Percentiles rank a stretch among this genome's conserved stretches.
These are phyloP conservation scores for Backusella luteola DNA, from an alignment of 192 early-diverging fungal species.

Conservation along the genomic window DNA sequence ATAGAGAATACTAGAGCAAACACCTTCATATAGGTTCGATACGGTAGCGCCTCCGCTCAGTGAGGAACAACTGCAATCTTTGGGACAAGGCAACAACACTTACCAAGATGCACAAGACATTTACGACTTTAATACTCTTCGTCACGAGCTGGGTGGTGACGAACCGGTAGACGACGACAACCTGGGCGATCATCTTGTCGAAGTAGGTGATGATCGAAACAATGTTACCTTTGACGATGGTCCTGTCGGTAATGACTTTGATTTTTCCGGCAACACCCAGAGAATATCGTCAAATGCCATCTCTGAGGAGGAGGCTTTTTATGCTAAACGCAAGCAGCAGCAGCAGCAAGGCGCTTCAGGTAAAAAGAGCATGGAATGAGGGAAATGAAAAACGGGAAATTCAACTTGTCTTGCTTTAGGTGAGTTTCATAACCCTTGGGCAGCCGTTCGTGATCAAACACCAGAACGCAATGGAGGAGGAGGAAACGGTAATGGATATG, in stretches of 20 bases:
- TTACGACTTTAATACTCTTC: neutral
- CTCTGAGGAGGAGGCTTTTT: slow-evolving; percentile 10
- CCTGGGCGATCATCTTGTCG: neutral
- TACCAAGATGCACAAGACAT: neutral
- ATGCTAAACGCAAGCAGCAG: neutral
- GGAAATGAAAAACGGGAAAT: neutral
- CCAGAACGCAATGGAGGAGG: neutral
- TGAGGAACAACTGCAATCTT: neutral
- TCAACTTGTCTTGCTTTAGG: neutral
- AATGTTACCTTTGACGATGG: neutral
- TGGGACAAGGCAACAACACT: neutral
- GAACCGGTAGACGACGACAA: neutral
- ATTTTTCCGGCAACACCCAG: neutral
- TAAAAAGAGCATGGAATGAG: neutral
- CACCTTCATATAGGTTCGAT: neutral
- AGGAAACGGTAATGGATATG: neutral
- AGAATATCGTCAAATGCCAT: neutral
- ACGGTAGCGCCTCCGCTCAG: neutral
- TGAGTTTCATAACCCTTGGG: neutral
- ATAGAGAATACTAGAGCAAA: neutral
- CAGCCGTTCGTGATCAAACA: neutral
- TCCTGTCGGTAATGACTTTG: neutral
- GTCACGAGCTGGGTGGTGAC: neutral
- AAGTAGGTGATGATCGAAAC: neutral
- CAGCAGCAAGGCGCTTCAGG: neutral